These are phyloP conservation scores for Leccinum subspadiceum DNA, from an alignment of 1,284 basidiomycete genomes.

Conservation along the genomic window DNA sequence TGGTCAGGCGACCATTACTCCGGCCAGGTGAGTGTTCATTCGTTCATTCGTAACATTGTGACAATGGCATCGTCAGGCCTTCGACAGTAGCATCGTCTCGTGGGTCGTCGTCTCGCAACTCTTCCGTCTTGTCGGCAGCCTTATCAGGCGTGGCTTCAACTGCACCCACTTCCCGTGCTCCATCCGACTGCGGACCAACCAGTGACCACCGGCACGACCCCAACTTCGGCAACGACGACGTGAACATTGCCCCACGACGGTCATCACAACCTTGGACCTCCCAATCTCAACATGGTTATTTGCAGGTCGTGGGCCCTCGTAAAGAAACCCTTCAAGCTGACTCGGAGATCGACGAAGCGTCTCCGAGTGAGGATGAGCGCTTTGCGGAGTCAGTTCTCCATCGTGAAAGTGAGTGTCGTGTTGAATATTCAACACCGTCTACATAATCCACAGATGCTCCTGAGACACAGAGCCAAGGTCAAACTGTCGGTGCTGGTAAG, in stretches of 20 bases:
- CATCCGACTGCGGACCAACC: no score
- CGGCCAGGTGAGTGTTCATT: not conserved
- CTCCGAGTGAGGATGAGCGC: not conserved
- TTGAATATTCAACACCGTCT: not conserved
- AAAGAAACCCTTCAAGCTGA: not conserved
- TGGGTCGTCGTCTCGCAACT: not conserved
- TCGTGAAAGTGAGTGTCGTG: not conserved
- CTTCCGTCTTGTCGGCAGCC: not conserved
- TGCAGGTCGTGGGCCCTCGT: not conserved
- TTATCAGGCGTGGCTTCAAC: no score
- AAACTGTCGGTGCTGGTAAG: not conserved
- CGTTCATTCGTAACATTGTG: not conserved
- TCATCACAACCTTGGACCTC: not conserved
- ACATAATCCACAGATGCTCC: not conserved
- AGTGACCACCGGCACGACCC: not conserved
- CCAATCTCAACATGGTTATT: not conserved
- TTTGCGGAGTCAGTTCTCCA: not conserved
- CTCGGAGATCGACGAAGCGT: not conserved
- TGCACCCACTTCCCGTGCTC: no score
- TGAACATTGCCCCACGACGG: not conserved
- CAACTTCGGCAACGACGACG: not conserved
- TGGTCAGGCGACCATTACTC: not conserved
- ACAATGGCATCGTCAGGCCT: not conserved
- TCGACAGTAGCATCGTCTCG: not conserved
- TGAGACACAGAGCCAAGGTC: not conserved